Percentiles rank a stretch among this genome's conserved stretches.
phyloP scores from a whole-genome alignment of 495 filamentous ascomycete genomes.

The Aspergillus conjunctus region DNA sequence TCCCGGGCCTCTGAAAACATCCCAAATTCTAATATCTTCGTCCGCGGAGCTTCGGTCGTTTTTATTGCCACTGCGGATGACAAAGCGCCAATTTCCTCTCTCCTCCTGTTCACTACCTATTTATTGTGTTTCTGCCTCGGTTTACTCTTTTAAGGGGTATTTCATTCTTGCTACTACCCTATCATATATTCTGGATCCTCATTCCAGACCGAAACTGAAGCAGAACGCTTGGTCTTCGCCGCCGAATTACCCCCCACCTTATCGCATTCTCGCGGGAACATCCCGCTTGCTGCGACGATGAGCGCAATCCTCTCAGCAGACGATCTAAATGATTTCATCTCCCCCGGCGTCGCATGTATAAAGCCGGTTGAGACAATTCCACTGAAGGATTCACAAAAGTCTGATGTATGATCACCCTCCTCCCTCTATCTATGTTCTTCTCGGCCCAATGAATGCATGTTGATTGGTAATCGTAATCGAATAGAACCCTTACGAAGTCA shows the following conservation, averaged over 20 bases:
- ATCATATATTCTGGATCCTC: background rate
- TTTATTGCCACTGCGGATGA: constrained; percentile 42
- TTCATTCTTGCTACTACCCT: no score
- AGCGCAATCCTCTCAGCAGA: constrained; percentile 95
- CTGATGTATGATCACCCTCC: constrained; percentile 30
- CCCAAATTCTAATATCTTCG: constrained; percentile 14
- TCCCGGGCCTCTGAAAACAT: background rate
- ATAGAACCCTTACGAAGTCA: constrained; percentile 80
- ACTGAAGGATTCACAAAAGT: constrained; percentile 40
- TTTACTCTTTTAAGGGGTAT: background rate
- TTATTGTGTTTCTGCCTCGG: background rate
- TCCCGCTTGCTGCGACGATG: constrained; percentile 58
- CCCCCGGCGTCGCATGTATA: constrained; percentile 94
- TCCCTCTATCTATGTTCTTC: background rate
- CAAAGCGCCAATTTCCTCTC: constrained; percentile 32
- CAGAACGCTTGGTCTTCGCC: background rate
- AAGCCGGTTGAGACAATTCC: constrained; percentile 94
- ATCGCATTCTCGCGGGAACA: constrained; percentile 13
- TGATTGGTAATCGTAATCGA: constrained; percentile 31
- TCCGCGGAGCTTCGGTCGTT: constrained; percentile 6
- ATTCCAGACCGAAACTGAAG: background rate
- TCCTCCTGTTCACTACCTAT: constrained; percentile 4
- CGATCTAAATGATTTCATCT: constrained; percentile 98
- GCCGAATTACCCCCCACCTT: background rate
- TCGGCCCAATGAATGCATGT: constrained; percentile 16